Conservation (phyloP, 768 basidiomycete genomes). For the Agaricus sinodeliciosus region DNA sequence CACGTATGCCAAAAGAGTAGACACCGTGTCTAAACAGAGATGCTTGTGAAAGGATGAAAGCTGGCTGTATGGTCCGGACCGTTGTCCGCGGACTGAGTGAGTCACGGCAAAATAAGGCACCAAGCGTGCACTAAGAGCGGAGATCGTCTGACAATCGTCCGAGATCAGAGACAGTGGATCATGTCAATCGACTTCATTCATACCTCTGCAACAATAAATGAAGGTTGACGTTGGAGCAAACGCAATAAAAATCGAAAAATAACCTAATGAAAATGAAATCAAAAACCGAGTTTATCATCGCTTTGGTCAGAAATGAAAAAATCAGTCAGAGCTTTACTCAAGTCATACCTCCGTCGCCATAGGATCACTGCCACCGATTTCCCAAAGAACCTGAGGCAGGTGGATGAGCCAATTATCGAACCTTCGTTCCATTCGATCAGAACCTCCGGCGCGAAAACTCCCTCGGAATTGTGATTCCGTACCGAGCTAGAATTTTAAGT, state of each 20-base stretch:
- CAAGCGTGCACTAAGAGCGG: constrained; percentile 51
- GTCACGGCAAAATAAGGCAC: constrained; percentile 74
- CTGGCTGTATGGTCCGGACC: constrained; percentile 74
- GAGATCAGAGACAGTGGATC: background rate
- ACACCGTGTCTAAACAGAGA: constrained; percentile 54
- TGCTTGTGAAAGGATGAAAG: constrained; percentile 30
- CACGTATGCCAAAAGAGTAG: constrained; percentile 20
- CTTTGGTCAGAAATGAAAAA: background rate
- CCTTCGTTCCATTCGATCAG: constrained; percentile 21
- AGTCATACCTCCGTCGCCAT: constrained; percentile 52
- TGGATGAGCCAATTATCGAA: constrained; percentile 65
- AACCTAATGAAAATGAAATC: constrained; percentile 23
- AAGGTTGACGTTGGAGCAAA: constrained; percentile 47
- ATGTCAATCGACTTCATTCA: constrained; percentile 15
- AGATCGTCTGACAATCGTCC: constrained; percentile 20
- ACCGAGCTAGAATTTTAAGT: constrained; percentile 43
- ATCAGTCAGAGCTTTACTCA: background rate
- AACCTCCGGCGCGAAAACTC: constrained; percentile 30
- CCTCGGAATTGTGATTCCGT: constrained; percentile 49
- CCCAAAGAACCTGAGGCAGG: constrained; percentile 83
- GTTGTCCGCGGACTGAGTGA: constrained; percentile 67
- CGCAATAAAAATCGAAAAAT: constrained; percentile 63
- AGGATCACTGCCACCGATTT: constrained; percentile 56
- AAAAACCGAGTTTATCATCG: background rate
- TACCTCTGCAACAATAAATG: constrained; percentile 37